These are phyloP conservation scores for Trametes polyzona DNA, from an alignment of 1,284 basidiomycete species.

Conservation along the genomic window DNA sequence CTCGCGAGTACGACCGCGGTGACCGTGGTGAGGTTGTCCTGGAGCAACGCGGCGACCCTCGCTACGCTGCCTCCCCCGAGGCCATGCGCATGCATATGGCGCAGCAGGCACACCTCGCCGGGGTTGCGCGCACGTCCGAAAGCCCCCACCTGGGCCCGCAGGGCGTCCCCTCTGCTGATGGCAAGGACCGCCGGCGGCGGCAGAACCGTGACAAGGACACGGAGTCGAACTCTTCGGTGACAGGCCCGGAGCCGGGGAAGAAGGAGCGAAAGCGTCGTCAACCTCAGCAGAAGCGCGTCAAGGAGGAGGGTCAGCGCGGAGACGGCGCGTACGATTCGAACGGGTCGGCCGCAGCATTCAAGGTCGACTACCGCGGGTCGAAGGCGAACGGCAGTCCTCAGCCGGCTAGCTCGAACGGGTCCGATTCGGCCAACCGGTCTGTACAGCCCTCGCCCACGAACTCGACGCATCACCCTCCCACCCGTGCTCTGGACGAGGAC, in stretches of 20 bases:
- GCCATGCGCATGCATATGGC: constrained; percentile 31
- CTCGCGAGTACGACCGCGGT: constrained; percentile 33
- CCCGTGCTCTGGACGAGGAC: constrained; percentile 76
- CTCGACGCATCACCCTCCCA: constrained; percentile 58
- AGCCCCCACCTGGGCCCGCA: constrained; percentile 43
- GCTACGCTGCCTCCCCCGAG: constrained; percentile 39
- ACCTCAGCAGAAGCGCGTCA: constrained; percentile 39
- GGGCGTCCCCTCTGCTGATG: constrained; percentile 30
- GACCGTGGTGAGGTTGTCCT: constrained; percentile 15
- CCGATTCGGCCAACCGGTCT: constrained; percentile 55
- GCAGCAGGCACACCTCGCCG: constrained; percentile 32
- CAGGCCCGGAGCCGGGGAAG: constrained; percentile 39
- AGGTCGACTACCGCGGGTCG: constrained; percentile 39
- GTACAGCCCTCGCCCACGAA: constrained; percentile 71
- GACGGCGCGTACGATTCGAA: constrained; percentile 36
- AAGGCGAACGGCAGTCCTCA: constrained; percentile 54
- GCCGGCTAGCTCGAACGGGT: constrained; percentile 61
- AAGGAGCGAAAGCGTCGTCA: constrained; percentile 47
- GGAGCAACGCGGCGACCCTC: constrained; percentile 28
- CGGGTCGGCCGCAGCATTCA: constrained; percentile 39
- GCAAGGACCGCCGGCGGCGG: constrained; percentile 36
- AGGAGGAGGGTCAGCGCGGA: constrained; percentile 40
- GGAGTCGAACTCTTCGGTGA: constrained; percentile 36
- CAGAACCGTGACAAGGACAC: constrained; percentile 45
- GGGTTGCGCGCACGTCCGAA: constrained; percentile 41